phyloP scores from a whole-genome alignment of 768 basidiomycete species.

The Agrocybe praecox region DNA sequence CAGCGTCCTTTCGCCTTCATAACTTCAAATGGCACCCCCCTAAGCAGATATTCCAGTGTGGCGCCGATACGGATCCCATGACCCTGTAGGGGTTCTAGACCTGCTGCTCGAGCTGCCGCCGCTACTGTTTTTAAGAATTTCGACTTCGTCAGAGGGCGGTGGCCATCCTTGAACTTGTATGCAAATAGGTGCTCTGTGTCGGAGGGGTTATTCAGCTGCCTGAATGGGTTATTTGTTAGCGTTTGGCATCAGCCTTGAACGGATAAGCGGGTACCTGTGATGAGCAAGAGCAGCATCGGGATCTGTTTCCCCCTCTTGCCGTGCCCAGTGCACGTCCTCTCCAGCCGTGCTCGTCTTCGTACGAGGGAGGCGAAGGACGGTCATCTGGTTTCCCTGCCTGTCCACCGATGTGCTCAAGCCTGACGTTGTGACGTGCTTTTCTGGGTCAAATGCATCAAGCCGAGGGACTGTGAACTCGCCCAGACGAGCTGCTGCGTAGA shows the following conservation, averaged over 20 bases:
- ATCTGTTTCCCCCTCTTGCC: conserved; percentile 26
- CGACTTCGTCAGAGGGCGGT: conserved; percentile 26
- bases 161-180: conserved; percentile 13
- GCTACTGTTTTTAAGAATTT: conserved; percentile 23
- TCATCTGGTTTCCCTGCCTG: conserved; percentile 22
- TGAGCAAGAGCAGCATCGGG: conserved; percentile 20
- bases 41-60: conserved; percentile 38
- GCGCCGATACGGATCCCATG: conserved; percentile 31
- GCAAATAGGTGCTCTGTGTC: conserved; percentile 26
- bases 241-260: too few relatives aligned
- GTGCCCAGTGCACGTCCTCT: conserved; percentile 29
- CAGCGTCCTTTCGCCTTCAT: conserved; percentile 37
- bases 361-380: conserved; percentile 26
- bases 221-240: too few relatives aligned
- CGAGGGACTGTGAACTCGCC: conserved; percentile 41
- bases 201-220: conserved; percentile 5
- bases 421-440: conserved; percentile 25
- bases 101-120: conserved; percentile 5
- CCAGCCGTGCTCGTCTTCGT: conserved; percentile 24
- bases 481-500: conserved; percentile 31
- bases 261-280: too few relatives aligned
- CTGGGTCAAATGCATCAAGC: conserved; percentile 29
- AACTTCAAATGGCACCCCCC: conserved; percentile 35
- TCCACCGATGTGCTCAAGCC: conserved; percentile 22
- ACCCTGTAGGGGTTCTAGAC: conserved; percentile 19